Evolutionary conservation across 2,329 filamentous ascomycete genomes (phyloP).

Genomic region (Aureobasidium musti): DNA sequence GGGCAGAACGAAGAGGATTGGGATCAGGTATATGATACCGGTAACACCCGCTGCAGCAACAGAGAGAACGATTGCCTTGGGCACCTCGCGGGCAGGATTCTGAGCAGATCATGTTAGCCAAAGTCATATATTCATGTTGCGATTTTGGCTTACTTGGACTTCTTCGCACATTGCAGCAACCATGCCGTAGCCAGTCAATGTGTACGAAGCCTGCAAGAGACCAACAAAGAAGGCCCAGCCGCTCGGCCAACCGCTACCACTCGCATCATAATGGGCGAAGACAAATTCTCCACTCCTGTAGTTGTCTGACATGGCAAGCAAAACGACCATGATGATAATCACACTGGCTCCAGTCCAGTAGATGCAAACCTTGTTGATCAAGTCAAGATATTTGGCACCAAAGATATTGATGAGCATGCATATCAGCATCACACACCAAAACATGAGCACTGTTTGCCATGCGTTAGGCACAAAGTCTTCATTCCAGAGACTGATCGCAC

Average conservation of each 20-base stretch:
- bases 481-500: conserved; percentile 68
- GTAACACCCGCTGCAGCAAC: conserved; percentile 68
- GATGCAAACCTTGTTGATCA: conserved; percentile 73
- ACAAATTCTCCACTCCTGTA: conserved; percentile 64
- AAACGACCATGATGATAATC: conserved; percentile 66
- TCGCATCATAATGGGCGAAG: conserved; percentile 68
- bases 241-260: conserved; percentile 62
- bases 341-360: conserved; percentile 69
- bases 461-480: conserved; percentile 66
- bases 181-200: conserved; percentile 68
- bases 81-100: conserved; percentile 67
- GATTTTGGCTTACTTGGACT: conserved; percentile 47
- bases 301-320: conserved; percentile 62
- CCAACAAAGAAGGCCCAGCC: conserved; percentile 75
- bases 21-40: conserved; percentile 68
- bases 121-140: neutral
- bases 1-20: conserved; percentile 74
- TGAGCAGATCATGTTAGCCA: conserved; percentile 37
- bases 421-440: conserved; percentile 69
- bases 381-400: conserved; percentile 61
- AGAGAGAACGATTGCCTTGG: conserved; percentile 69
- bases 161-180: conserved; percentile 73
- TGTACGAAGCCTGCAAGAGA: conserved; percentile 65
- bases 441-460: conserved; percentile 71
- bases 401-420: conserved; percentile 68